Evolutionary conservation across 148 eudicot genomes (phyloP).

Genomic region (Pouteria glomerata): DNA sequence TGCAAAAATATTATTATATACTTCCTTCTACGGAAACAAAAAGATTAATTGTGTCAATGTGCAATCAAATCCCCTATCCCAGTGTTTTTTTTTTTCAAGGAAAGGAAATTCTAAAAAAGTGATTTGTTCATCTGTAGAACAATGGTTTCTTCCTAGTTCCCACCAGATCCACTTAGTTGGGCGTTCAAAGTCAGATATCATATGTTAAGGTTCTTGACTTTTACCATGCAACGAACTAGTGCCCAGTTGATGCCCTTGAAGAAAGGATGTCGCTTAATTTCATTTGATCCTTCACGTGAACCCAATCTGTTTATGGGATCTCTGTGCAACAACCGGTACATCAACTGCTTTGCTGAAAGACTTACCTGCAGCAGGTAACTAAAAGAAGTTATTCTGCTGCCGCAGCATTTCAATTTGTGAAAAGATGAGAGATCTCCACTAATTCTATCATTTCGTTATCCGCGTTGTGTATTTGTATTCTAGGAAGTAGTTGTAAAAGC

Average conservation of each 20-base stretch:
- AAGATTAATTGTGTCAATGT: too few relatives aligned
- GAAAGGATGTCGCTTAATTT: slow-evolving; percentile 85
- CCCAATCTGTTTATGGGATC: slow-evolving; percentile 87
- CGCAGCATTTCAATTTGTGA: neutral
- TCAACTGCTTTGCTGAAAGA: slow-evolving; percentile 71
- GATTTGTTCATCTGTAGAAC: too few relatives aligned
- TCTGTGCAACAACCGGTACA: slow-evolving; percentile 74
- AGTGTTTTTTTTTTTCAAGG: too few relatives aligned
- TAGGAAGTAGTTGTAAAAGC: too few relatives aligned
- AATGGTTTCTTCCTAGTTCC: too few relatives aligned
- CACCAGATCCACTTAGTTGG: too few relatives aligned
- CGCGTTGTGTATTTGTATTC: neutral
- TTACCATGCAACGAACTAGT: slow-evolving; percentile 87
- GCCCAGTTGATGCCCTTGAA: slow-evolving; percentile 93
- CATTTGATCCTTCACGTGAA: slow-evolving; percentile 85
- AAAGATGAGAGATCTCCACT: neutral
- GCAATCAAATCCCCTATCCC: too few relatives aligned
- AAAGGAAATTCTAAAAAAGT: too few relatives aligned
- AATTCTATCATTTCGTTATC: neutral
- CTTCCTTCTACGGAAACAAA: too few relatives aligned
- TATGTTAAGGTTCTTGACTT: neutral
- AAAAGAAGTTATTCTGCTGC: neutral
- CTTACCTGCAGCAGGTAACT: slow-evolving; percentile 52
- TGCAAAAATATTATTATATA: too few relatives aligned
- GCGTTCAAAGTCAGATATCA: too few relatives aligned